Percentiles rank a stretch among this genome's conserved stretches.
Conservation (phyloP, 768 basidiomycete genomes). For the Chalciporus pseudorubinellus region DNA sequence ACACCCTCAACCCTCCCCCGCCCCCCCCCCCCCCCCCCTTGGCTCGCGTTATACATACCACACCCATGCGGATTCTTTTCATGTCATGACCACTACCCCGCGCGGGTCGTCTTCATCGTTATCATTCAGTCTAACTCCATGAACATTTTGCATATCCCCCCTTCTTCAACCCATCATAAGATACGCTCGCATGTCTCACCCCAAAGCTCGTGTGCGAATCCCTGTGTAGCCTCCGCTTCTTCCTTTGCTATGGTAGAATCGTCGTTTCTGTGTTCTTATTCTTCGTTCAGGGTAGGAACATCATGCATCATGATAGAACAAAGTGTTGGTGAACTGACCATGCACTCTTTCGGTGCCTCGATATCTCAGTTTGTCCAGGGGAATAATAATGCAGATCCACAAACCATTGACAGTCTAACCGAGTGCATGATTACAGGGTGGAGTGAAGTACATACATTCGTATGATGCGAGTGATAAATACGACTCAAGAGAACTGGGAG, state of each 20-base stretch:
- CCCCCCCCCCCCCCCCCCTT: no score
- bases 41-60: no score
- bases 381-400: no score
- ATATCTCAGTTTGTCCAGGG: no score
- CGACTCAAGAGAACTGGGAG: background rate
- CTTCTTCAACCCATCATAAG: background rate
- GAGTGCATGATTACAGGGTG: constrained; percentile 5
- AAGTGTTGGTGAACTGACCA: no score
- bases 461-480: constrained; percentile 21
- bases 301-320: background rate
- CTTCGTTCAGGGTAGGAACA: background rate
- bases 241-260: background rate
- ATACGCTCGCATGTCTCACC: background rate
- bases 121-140: no score
- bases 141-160: background rate
- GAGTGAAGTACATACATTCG: constrained; percentile 20
- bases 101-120: no score
- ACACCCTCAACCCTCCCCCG: no score
- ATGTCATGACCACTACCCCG: no score
- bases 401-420: background rate
- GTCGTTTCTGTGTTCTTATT: background rate
- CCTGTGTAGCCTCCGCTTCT: no score
- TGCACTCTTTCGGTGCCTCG: no score
- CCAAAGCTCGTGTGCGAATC: background rate
- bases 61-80: no score